These are phyloP conservation scores for Ceratocystiopsis minuta DNA, from an alignment of 2,329 filamentous ascomycete species.

Conservation along the genomic window DNA sequence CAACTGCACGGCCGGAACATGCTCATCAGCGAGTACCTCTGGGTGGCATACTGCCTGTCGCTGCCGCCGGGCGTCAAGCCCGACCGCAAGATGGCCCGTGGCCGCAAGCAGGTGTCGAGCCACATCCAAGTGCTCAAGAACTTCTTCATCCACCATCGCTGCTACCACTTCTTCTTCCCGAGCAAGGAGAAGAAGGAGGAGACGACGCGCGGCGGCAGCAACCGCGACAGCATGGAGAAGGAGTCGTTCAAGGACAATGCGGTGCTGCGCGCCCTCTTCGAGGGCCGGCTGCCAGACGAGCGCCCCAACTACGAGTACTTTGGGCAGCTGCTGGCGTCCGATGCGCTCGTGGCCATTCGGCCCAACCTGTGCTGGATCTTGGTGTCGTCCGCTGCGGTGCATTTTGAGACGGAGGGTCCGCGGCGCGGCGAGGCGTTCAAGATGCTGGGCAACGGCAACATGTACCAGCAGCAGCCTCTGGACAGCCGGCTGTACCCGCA, in stretches of 20 bases:
- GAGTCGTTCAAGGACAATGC: constrained; percentile 46
- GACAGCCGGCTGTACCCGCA: constrained; percentile 34
- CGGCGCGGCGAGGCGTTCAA: constrained; percentile 18
- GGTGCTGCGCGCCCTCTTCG: constrained; percentile 41
- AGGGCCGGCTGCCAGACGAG: constrained; percentile 37
- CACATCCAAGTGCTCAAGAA: constrained; percentile 55
- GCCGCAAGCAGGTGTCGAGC: constrained; percentile 48
- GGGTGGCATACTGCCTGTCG: constrained; percentile 29
- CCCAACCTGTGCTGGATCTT: constrained; percentile 43
- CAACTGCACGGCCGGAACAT: constrained; percentile 51
- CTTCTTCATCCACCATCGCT: constrained; percentile 43
- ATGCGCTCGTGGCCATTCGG: constrained; percentile 33
- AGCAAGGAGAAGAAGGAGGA: constrained; percentile 36
- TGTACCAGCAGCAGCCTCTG: constrained; percentile 14
- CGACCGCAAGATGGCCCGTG: constrained; percentile 26
- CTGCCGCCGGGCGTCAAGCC: constrained; percentile 28
- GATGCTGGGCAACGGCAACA: constrained; percentile 17
- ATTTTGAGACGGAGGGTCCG: constrained; percentile 27
- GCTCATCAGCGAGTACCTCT: constrained; percentile 52
- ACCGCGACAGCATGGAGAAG: constrained; percentile 19
- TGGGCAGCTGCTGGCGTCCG: constrained; percentile 33
- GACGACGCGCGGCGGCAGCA: constrained; percentile 11
- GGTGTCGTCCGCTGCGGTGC: constrained; percentile 33
- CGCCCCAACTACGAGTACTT: constrained; percentile 46
- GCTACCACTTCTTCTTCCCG: constrained; percentile 44